Evolutionary conservation across 2,329 filamentous ascomycete species (phyloP), one percentile per base, ranked within the genome.

Genomic region (Neofusicoccum umdonicola): DNA sequence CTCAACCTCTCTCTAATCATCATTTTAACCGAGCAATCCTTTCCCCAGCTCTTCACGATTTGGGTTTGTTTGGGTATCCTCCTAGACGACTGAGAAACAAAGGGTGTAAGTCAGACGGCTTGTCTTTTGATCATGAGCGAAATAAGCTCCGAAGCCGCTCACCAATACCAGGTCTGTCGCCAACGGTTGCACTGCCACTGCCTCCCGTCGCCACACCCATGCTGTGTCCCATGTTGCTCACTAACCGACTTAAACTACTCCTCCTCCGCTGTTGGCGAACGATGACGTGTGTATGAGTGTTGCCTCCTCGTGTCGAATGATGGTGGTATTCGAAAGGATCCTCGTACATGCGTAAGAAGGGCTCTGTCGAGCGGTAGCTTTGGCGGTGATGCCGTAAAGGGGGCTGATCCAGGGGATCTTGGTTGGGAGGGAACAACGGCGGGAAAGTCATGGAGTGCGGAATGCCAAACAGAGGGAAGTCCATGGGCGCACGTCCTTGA

Each of bases 71-170:
- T 31, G 27, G 27, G 27, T 31, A 39, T 15, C 37, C 37, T 11
- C 37, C 37, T 39, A 39, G 13, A 39, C 37, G 8, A 39, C 37
- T 39, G 13, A 39, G 13, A 39, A 39, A 39, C 11, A 39, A 11
- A 15, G 11, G 3, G 1, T 31, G 27, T 12, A 39, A 39, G 37
- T 39, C 37, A 39, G 37, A 15, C 6, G 13, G 11, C 13, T 9
- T 15, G 13, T 11, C 37, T 39, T 12, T 39, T 39, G n/a, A 48
- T 56, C 27, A 57, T n/a, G 54, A 57, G 22, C 60, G 48, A 22
- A 63, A 63, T 13, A 63, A 51, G 22, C 47, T 54, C 37, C 60
- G 44, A 19, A 63, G 60, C 11, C 60, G 39, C 37, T 63, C 60
- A 52, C 60, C 60, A 15, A 63, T 52, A 15, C 60, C 50, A 35